Conservation (phyloP, 2,329 filamentous ascomycete species). For the Botrytis elliptica region DNA sequence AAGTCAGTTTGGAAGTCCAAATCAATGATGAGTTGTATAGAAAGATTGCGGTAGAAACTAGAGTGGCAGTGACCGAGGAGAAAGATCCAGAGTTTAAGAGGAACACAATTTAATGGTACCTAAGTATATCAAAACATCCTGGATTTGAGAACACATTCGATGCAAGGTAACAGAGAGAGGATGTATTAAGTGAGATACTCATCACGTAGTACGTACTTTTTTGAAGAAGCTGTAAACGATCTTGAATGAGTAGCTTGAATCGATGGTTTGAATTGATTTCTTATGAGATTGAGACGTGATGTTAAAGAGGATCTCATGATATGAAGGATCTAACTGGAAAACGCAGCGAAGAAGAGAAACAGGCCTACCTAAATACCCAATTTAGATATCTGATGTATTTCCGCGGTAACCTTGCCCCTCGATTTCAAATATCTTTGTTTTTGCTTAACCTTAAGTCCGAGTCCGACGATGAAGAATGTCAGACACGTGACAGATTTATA, state of each 20-base stretch:
- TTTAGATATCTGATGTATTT: not conserved
- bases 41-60: not conserved
- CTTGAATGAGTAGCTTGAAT: not conserved
- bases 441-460: not conserved
- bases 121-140: slow-evolving; percentile 3
- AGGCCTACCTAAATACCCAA: not conserved
- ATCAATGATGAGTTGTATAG: not conserved
- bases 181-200: not conserved
- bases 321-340: not conserved
- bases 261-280: not conserved
- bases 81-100: not conserved
- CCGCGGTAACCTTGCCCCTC: not conserved
- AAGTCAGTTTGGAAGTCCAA: not conserved
- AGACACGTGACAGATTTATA: not conserved
- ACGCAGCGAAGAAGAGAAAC: not conserved
- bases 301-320: slow-evolving; percentile 3
- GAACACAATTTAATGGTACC: not conserved
- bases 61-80: not conserved
- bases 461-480: not conserved
- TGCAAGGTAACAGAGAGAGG: not conserved
- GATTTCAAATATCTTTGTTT: not conserved
- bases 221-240: not conserved
- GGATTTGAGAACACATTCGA: not conserved
- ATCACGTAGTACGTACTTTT: slow-evolving; percentile 5
- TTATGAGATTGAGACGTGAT: slow-evolving; percentile 10